phyloP scores from a whole-genome alignment of 2,329 filamentous ascomycete species.

The Cordyceps fumosorosea region DNA sequence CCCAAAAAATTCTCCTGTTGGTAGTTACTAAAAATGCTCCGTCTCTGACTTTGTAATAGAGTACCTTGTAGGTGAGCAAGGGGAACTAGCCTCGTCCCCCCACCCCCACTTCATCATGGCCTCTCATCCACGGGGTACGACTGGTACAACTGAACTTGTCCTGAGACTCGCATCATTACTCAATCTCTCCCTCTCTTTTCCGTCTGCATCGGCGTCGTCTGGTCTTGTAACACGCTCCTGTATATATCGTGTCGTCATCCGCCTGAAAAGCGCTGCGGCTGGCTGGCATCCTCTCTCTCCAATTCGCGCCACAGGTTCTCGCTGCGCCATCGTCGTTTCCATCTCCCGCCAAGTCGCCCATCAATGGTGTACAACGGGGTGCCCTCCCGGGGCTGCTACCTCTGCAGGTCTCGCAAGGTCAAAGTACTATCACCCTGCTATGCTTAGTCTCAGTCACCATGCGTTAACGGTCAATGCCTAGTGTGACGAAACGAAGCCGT shows the following conservation, averaged over 20 bases:
- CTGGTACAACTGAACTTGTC: not conserved
- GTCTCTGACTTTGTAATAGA: no score
- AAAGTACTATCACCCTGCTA: not conserved
- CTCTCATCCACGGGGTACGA: no score
- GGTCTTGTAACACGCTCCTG: not conserved
- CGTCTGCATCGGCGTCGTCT: not conserved
- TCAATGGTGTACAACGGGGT: conserved; percentile 2
- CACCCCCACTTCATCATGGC: no score
- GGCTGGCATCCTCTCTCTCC: not conserved
- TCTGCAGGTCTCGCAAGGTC: conserved; percentile 4
- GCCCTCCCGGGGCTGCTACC: conserved; percentile 5
- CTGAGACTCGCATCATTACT: not conserved
- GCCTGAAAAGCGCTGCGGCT: not conserved
- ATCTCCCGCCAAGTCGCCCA: not conserved
- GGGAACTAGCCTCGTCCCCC: no score
- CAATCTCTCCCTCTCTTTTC: not conserved
- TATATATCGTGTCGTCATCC: not conserved
- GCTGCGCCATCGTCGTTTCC: not conserved
- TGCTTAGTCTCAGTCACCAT: not conserved
- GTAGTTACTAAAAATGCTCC: no score
- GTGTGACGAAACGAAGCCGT: conserved; percentile 5
- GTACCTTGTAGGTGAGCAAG: no score
- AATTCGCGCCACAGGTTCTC: not conserved
- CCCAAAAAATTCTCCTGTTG: no score
- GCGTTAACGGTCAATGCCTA: not conserved